Evolutionary conservation across 768 basidiomycete genomes (phyloP), one percentile per base, ranked within the genome.

Genomic region (Gymnopilus dilepis): DNA sequence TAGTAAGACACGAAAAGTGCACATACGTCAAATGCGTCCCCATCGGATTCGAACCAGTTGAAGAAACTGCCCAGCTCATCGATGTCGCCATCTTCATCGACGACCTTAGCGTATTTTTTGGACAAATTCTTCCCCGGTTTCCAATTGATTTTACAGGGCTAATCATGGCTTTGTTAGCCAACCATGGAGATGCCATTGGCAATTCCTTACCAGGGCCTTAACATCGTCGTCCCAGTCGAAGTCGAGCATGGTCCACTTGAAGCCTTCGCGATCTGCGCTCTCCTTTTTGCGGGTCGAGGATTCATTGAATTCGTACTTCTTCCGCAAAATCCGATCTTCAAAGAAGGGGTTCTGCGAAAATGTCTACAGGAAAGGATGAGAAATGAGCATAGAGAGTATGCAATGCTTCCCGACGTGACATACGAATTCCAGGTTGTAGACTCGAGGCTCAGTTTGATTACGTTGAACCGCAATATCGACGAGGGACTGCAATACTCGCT

Each of bases 231-330:
- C 57, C 57, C 57, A 58, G 22, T 58, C 57, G 15, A 58, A 58
- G 31, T 58, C 57, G 11, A 58, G 57, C 57, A 58, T 58, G 7
- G 45, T 15, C 57, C 57, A 58, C 30, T 58, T 58, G 57, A 58
- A 58, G 21, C 57, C 57, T 17, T 58, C 57, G 12, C 22, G 30
- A 37, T 58, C 57, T 7, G 57, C 45, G 47, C 17, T 26, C 26
- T 58, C 57, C 21, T 40, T 58, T 31, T 33, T 48, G n/a, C 57
- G 8, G 2, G 45, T 21, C 15, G 24, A 12, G 11, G 43, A 48
- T 15, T 58, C 57, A 1, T 28, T 58, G 40, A 47, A 58, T 24
- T 33, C 26, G 17, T 58, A 58, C 24, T 37, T 43, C 45, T 30
- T 58, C 45, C 34, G 30, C 26, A 57, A 40, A 21, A 57, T 26